Evolutionary conservation across 345 rosid species (phyloP), one percentile per base, ranked within the genome.

Genomic region (Hibiscus tridactylites): DNA sequence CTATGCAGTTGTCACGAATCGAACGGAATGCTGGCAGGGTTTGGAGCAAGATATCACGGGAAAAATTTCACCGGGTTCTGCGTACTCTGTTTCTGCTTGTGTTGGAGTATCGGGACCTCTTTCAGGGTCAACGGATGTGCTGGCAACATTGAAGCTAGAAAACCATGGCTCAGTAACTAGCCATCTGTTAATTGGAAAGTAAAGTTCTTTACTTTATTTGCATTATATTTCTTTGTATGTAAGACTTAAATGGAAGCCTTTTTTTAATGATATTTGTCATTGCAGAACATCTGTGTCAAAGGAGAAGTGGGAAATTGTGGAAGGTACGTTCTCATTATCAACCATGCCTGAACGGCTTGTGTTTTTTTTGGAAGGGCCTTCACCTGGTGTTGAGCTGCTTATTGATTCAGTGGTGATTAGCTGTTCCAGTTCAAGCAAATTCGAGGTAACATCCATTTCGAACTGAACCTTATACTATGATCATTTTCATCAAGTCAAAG

Each of bases 1-100:
- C 70, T 87, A 86, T 64, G 99, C 88, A n/a, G 97, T 90, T 76
- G 87, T 92, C 79, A 83, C 90, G 39, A 87, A 90, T 74, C 85
- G 99, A n/a, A 87, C 75, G 4, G 86, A 92, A 81, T 82, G 87
- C 74, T 95, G 99, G 99, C 96, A 95, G 75, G 98, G 97, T 26
- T 80, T 95, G 71, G 98, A 90, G 70, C 97, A 92, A 82, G 97
- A 92, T 81, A 89, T 92, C 75, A 92, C 97, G 8, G 76, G 76
- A 77, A 81, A 81, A 68, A 80, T 92, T 72, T 84, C 83, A 37
- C 82, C 82, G 21, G 90, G 91, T 72, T 76, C 47, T 61, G 81
- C 83, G 54, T 92, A 90, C 77, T 75, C 80, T n/a, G 89, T 90
- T 74, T 83, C 91, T 68, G 97, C 97, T 63, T 17, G 31, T 77